These are phyloP conservation scores for Lasiodiplodia sp. DNA, from an alignment of 2,329 filamentous ascomycete genomes.

Conservation along the genomic window DNA sequence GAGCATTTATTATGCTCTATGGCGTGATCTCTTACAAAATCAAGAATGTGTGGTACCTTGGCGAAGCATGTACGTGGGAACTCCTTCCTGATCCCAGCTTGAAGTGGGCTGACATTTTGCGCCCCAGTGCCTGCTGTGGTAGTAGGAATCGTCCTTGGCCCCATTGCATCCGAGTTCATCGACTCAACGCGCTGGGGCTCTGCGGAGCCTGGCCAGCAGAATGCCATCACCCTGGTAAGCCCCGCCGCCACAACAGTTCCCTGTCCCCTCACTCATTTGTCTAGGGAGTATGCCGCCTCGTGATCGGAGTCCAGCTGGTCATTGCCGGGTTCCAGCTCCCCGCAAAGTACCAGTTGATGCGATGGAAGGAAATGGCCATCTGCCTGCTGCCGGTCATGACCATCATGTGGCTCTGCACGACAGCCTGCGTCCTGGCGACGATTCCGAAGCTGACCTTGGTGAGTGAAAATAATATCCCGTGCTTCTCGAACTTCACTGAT, in stretches of 20 bases:
- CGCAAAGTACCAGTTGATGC: constrained; percentile 59
- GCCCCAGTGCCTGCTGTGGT: neutral
- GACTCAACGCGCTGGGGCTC: constrained; percentile 51
- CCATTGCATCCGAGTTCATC: constrained; percentile 57
- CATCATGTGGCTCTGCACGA: constrained; percentile 67
- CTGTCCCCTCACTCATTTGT: neutral
- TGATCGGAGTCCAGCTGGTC: constrained; percentile 68
- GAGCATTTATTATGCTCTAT: constrained; percentile 58
- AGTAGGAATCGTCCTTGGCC: constrained; percentile 3
- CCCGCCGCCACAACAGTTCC: neutral
- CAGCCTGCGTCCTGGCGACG: constrained; percentile 62
- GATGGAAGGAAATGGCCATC: constrained; percentile 63
- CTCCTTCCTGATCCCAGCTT: no score
- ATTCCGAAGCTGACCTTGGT: constrained; percentile 62
- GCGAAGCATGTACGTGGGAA: constrained; percentile 51
- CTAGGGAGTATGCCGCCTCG: constrained; percentile 61
- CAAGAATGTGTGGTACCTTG: constrained; percentile 62
- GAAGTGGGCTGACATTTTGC: no score
- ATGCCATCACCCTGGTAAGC: constrained; percentile 52
- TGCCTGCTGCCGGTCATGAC: constrained; percentile 68
- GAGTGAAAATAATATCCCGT: neutral
- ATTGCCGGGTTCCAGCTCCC: constrained; percentile 70
- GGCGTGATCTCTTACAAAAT: constrained; percentile 62
- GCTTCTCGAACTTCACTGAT: neutral
- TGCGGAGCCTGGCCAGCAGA: constrained; percentile 42